Base-by-base conservation (phyloP, 306 rosid genomes). In the Cicer chorassanicum region DNA sequence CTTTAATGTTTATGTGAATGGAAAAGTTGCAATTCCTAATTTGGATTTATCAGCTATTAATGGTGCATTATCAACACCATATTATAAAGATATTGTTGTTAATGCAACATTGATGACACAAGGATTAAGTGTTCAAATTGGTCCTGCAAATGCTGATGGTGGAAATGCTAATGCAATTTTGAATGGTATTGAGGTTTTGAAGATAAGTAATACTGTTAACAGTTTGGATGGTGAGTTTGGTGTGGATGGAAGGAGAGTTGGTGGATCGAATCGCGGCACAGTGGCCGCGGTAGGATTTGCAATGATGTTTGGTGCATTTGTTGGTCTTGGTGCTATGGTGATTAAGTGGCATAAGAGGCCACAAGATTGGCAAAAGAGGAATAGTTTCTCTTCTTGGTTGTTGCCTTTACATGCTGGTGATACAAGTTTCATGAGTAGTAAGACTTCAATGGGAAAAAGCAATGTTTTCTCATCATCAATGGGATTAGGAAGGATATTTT, bases 321-420 rank as follows among this genome's bases (percentile, higher is more conserved):
- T 77, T 8, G 90, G 90, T 0, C 77, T 87, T 29, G 90, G 90
- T 43, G 91, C 91, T 0, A 88, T 88, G 91, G 91, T 85, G 73
- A 34, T 83, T 77, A 88, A 83, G 80, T 88, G 91, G 91, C 89
- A 85, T 78, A 88, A 76, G 86, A 73, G 91, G 78, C 91, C 91
- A 1, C 87, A 85, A 61, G 91, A 88, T 18, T 88, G 91, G 91
- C 91, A 83, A 39, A 83, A 76, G 85, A 83, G 89, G 40, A 88
- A 88, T 1, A 88, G 91, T 46, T 88, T 88, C 84, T 88, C 91
- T 59, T 88, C 91, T 4, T 88, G 91, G 91, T 49, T 88, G 43
- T 86, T 88, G 8, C 91, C 91, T 54, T 41, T 88, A 8, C 91
- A 87, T 49, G 87, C 89, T 4, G 84, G 89, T 14, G 86, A 88